Conservation (phyloP, 306 rosid genomes). For the Vigna trinervia region DNA sequence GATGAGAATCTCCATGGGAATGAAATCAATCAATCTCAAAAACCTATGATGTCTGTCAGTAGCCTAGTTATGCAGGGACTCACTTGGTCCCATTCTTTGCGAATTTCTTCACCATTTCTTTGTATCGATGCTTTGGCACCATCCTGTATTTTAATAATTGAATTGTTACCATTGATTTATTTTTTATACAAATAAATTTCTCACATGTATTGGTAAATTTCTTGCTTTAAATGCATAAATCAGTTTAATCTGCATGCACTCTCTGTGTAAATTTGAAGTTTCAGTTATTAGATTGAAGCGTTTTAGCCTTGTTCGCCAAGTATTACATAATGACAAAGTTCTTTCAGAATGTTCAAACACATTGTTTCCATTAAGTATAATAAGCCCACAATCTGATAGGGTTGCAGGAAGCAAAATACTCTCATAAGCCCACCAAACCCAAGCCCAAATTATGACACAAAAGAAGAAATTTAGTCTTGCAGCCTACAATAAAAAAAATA, state of each 20-base stretch:
- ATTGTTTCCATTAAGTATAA: too few relatives aligned
- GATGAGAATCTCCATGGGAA: slow-evolving; percentile 35
- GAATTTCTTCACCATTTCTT: slow-evolving; percentile 30
- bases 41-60: neutral
- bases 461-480: too few relatives aligned
- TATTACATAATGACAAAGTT: too few relatives aligned
- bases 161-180: slow-evolving; percentile 14
- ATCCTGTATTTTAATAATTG: slow-evolving; percentile 26
- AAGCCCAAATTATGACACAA: too few relatives aligned
- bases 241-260: neutral
- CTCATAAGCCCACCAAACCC: too few relatives aligned
- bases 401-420: too few relatives aligned
- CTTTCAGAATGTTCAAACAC: too few relatives aligned
- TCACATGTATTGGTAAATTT: neutral
- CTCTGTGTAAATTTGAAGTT: neutral
- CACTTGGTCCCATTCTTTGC: slow-evolving; percentile 52
- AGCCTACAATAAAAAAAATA: too few relatives aligned
- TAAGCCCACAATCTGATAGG: too few relatives aligned
- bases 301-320: too few relatives aligned
- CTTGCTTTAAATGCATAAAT: neutral
- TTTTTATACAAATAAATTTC: slow-evolving; percentile 31
- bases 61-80: neutral
- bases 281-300: neutral
- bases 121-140: slow-evolving; percentile 22
- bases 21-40: neutral